Conservation (phyloP, 371 early-diverging fungal species). For the Mortierella sp. region DNA sequence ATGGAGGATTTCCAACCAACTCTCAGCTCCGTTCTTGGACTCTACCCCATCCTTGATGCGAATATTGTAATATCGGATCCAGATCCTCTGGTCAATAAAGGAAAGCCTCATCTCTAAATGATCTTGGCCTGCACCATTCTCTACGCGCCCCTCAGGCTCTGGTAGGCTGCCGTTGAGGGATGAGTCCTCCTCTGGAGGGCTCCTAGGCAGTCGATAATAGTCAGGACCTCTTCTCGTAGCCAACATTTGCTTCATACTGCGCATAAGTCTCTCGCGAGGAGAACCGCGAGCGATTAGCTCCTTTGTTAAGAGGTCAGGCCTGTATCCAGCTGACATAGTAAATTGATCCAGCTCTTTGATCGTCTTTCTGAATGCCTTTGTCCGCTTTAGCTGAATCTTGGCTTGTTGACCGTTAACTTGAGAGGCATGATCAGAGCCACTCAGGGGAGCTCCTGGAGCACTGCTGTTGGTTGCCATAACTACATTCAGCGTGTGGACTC, state of each 20-base stretch:
- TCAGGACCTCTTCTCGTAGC: slow-evolving; percentile 9
- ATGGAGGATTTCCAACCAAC: slow-evolving; percentile 45
- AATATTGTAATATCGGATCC: slow-evolving; percentile 47
- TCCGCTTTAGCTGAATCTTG: slow-evolving; percentile 23
- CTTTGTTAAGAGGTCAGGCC: slow-evolving; percentile 39
- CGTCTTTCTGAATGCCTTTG: slow-evolving; percentile 28
- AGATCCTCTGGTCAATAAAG: slow-evolving; percentile 28
- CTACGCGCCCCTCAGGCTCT: slow-evolving; percentile 5
- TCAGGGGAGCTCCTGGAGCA: background rate
- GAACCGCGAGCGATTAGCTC: slow-evolving; percentile 21
- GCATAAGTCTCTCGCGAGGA: slow-evolving; percentile 35
- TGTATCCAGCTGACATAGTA: slow-evolving; percentile 44
- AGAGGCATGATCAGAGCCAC: background rate
- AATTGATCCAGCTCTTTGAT: slow-evolving; percentile 43
- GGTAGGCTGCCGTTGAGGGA: background rate
- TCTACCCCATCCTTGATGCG: slow-evolving; percentile 41
- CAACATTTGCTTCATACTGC: slow-evolving; percentile 31
- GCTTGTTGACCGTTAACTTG: slow-evolving; percentile 22
- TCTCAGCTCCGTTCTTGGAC: slow-evolving; percentile 42
- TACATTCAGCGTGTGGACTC: slow-evolving; percentile 45
- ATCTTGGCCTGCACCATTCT: slow-evolving; percentile 31
- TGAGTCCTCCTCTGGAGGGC: slow-evolving; percentile 19
- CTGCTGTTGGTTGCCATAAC: slow-evolving; percentile 11
- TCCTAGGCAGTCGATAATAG: slow-evolving; percentile 44
- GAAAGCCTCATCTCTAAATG: slow-evolving; percentile 43